phyloP scores from a whole-genome alignment of 2,329 filamentous ascomycete species.

The Aspergillus brunneoviolaceus region DNA sequence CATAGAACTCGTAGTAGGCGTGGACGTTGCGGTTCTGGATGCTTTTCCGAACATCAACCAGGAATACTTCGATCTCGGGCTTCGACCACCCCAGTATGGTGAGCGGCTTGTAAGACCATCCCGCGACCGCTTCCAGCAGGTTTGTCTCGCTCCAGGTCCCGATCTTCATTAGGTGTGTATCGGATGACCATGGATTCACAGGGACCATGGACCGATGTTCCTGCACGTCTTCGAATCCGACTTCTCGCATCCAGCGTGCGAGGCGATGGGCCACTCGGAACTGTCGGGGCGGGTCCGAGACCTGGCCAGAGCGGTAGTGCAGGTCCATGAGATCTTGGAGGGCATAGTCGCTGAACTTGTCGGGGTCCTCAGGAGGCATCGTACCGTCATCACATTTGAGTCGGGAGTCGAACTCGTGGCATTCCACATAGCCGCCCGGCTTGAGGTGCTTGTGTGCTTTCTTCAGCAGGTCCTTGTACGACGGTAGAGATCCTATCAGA shows the following conservation, averaged over 20 bases:
- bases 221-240: slow-evolving; percentile 59
- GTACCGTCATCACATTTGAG: slow-evolving; percentile 55
- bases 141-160: slow-evolving; percentile 52
- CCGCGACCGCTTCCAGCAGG: slow-evolving; percentile 44
- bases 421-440: slow-evolving; percentile 55
- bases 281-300: slow-evolving; percentile 44
- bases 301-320: slow-evolving; percentile 45
- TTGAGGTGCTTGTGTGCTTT: slow-evolving; percentile 54
- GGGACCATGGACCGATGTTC: slow-evolving; percentile 55
- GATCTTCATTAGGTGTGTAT: slow-evolving; percentile 48
- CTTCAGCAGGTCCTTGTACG: slow-evolving; percentile 57
- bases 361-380: slow-evolving; percentile 48
- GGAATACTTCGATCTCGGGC: slow-evolving; percentile 48
- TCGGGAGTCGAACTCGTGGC: slow-evolving; percentile 46
- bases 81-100: slow-evolving; percentile 45
- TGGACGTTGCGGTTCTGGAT: slow-evolving; percentile 44
- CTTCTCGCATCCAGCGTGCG: slow-evolving; percentile 55
- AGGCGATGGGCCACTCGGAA: slow-evolving; percentile 55
- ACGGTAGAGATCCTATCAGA: slow-evolving; percentile 57
- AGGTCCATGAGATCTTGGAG: slow-evolving; percentile 52
- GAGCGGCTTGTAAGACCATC: slow-evolving; percentile 47
- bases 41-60: slow-evolving; percentile 45
- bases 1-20: slow-evolving; percentile 42
- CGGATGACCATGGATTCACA: slow-evolving; percentile 52
- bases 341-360: slow-evolving; percentile 36